These are phyloP conservation scores for Thymus quinquecostatus DNA, from an alignment of 257 asterid species.

Conservation along the genomic window DNA sequence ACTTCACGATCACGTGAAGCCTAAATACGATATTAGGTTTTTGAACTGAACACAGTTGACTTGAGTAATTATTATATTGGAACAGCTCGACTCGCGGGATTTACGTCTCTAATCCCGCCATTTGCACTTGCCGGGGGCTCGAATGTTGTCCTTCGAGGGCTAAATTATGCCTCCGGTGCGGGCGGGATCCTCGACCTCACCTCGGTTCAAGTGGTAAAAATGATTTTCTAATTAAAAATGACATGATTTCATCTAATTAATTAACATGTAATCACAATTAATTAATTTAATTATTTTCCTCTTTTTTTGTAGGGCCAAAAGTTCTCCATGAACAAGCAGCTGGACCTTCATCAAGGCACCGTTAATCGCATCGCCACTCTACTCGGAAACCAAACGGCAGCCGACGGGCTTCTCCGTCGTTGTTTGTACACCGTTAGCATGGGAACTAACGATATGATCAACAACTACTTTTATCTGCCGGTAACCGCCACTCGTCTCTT, in stretches of 20 bases:
- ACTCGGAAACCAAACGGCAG: conserved; percentile 17
- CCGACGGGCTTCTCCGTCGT: conserved; percentile 24
- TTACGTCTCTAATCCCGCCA: conserved; percentile 41
- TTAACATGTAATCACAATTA: too few species aligned
- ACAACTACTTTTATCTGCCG: conserved; percentile 43
- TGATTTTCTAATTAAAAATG: too few species aligned
- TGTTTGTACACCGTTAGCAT: conserved; percentile 52
- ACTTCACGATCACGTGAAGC: too few species aligned
- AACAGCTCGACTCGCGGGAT: conserved; percentile 50
- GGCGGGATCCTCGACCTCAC: conserved; percentile 54
- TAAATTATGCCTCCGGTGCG: conserved; percentile 70
- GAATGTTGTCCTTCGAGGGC: conserved; percentile 37
- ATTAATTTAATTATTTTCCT: too few species aligned
- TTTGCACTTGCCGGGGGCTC: conserved; percentile 38
- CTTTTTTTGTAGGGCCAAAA: conserved; percentile 3
- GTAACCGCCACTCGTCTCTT: conserved; percentile 23
- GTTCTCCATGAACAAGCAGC: conserved; percentile 35
- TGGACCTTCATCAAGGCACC: conserved; percentile 39
- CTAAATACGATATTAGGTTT: too few species aligned
- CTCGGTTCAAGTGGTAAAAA: conserved; percentile 7
- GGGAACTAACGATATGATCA: conserved; percentile 62
- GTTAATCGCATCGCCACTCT: neutral
- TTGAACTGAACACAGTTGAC: too few species aligned
- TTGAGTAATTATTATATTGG: neutral
- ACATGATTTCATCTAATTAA: too few species aligned